Base-by-base conservation (phyloP, 2,329 filamentous ascomycete genomes). In the Fusarium falciforme region DNA sequence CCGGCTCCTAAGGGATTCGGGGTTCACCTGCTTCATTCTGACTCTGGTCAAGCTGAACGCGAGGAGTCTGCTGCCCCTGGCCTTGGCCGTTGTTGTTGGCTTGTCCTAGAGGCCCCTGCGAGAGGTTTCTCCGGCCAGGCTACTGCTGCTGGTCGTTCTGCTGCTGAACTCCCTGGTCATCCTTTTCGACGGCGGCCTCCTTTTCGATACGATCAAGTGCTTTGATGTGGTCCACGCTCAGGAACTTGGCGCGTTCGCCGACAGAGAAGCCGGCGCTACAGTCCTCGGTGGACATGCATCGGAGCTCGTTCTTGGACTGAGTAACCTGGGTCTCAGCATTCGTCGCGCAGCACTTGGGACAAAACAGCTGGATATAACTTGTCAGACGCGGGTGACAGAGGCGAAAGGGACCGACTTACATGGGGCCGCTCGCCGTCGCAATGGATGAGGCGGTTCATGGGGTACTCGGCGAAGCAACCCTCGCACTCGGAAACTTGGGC, bases 181-280 rank as follows among this genome's bases (percentile, higher is more conserved):
- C 85, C 40, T 84, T 76, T 17, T 82, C 78, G 1, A 91, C 88
- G 5, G 80, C 79, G 20, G 91, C 88, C 76, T 93, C 89, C 80
- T 93, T 91, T 79, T 95, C 92, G 61, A 95, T 88, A 25, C 89
- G 87, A 65, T 93, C 92, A 3, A 97, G 84, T 10, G 91, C 92
- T 4, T 87, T 83, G 33, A 89, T 84, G 0, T 91, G 84, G 54
- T 88, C 89, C 17, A 87, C 82, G 68, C 91, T 87, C 1, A 95
- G 82, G 49, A 92, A 91, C 6, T 85, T 81, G 25, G 83, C 81
- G 44, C 90, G 87, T 72, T 93, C 88, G 9, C 83, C 77, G 7
- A 79, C 82, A 9, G 87, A 84, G 77, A 95, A 96, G 0, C 85
- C 85, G 5, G 87, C 90, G 1, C 84, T 80, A 79, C 94, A 97